Base-by-base conservation (phyloP, 2,329 filamentous ascomycete species). In the Apiospora malaysiana region DNA sequence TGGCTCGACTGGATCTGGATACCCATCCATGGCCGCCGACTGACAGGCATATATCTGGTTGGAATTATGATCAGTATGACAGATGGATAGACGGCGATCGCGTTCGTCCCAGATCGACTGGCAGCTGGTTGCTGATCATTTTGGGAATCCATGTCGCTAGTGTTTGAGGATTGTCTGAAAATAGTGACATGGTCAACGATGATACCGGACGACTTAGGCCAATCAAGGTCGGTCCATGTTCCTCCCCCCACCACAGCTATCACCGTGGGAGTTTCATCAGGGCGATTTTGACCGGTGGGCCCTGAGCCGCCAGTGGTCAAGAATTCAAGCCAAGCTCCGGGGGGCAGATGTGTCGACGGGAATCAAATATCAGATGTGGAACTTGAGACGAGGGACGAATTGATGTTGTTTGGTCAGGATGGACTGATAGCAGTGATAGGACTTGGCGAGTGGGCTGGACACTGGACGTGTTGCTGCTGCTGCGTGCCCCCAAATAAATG, bases 81-180 rank as follows among this genome's bases (percentile, higher is more conserved):
- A 63, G 56, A 63, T 63, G 14, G n/a, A 63, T 63, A 23, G 14
- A 40, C 40, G 56, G 56, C 27, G 56, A 63, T 63, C 56, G 21
- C 18, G 56, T 63, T 63, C 56, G 56, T 63, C 56, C 56, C 56
- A 32, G 56, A 63, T 63, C 27, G 37, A n/a, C 56, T 63, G 56
- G 56, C 37, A 40, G 32, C 21, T 63, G 56, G 56, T 63, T 40
- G 32, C 21, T 63, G 56, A 63, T 63, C 56, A 40, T 21, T 21
- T 21, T 32, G 51, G 27, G 42, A 16, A n/a, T 32, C 56, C 27
- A 63, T n/a, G 32, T 14, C 32, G 9, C 56, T 63, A 63, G 56
- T 63, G 56, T 63, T 63, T 63, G 56, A 63, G 18, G 32, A 63
- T 27, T 40, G 56, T 63, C 56, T 63, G 56, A 32, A 63, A 63